Percentiles rank a stretch among this genome's conserved stretches.
phyloP scores from a whole-genome alignment of 352 stramenopile genomes.

The Thraustochytrium sp. region DNA sequence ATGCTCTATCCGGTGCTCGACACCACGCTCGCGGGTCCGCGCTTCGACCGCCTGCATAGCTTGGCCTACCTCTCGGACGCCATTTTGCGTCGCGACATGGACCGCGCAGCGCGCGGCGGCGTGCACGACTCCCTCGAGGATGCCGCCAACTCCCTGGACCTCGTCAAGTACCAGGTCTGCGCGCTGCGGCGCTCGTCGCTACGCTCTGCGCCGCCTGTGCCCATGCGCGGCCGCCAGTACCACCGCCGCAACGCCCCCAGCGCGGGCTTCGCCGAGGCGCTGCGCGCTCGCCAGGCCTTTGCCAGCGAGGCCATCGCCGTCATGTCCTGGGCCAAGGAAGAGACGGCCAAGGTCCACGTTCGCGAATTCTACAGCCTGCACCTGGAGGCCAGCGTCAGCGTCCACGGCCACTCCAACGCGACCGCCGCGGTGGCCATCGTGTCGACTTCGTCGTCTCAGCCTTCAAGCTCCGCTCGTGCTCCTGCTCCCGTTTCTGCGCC shows the following conservation, averaged over 20 bases:
- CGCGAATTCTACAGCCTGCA: neutral
- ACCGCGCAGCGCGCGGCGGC: slow-evolving; percentile 3
- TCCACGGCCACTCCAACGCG: neutral
- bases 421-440: neutral
- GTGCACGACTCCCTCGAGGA: slow-evolving; percentile 42
- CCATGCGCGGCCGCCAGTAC: neutral
- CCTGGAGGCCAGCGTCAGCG: neutral
- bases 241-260: neutral
- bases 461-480: too few relatives aligned
- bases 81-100: slow-evolving; percentile 7
- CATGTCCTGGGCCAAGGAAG: neutral
- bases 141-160: slow-evolving; percentile 4
- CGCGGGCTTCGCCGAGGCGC: neutral
- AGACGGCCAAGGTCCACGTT: neutral
- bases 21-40: neutral
- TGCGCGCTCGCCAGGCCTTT: neutral
- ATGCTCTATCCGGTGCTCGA: slow-evolving; percentile 42
- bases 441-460: neutral
- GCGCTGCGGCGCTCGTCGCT: neutral
- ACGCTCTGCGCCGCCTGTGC: neutral
- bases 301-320: neutral
- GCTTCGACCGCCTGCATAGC: slow-evolving; percentile 16
- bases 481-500: too few relatives aligned
- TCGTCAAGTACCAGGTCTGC: slow-evolving; percentile 23
- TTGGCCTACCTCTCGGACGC: slow-evolving; percentile 5